These are phyloP conservation scores for Trametes cingulata DNA, from an alignment of 768 basidiomycete genomes.

Conservation along the genomic window DNA sequence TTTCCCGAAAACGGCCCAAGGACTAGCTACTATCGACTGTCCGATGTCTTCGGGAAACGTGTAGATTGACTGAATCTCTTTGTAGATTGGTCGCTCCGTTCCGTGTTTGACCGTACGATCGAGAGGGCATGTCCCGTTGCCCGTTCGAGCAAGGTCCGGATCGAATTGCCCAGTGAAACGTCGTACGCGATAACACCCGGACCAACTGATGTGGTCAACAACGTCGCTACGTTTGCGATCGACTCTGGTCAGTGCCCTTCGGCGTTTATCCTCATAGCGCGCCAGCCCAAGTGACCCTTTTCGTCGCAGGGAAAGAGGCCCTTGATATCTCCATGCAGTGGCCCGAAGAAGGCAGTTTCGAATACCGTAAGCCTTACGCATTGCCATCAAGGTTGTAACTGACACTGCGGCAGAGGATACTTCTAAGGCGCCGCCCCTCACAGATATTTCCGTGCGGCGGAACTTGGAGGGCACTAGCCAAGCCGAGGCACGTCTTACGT, in stretches of 20 bases:
- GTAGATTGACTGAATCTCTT: slow-evolving; percentile 2
- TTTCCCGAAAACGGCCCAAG: background rate
- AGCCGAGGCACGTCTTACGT: slow-evolving; percentile 68
- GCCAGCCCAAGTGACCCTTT: slow-evolving; percentile 1
- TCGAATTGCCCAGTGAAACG: slow-evolving; percentile 46
- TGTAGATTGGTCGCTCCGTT: slow-evolving; percentile 73
- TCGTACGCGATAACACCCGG: slow-evolving; percentile 54
- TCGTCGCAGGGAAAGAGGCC: slow-evolving; percentile 40
- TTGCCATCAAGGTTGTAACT: background rate
- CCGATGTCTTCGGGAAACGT: slow-evolving; percentile 15
- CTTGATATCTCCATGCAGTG: slow-evolving; percentile 61
- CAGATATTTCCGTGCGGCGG: slow-evolving; percentile 64
- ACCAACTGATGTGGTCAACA: slow-evolving; percentile 39
- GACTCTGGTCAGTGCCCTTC: slow-evolving; percentile 41
- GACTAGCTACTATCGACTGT: background rate
- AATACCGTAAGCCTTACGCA: slow-evolving; percentile 51
- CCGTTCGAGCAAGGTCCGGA: slow-evolving; percentile 51
- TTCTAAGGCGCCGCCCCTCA: slow-evolving; percentile 40
- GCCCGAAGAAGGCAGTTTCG: slow-evolving; percentile 50
- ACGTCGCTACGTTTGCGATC: slow-evolving; percentile 50
- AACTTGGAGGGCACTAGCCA: slow-evolving; percentile 75
- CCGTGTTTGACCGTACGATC: slow-evolving; percentile 67
- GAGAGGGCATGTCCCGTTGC: slow-evolving; percentile 73
- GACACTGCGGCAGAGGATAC: slow-evolving; percentile 15
- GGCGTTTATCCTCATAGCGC: background rate